These are phyloP conservation scores for Taxawa tesnikishii DNA, from an alignment of 2,329 filamentous ascomycete genomes.

Conservation along the genomic window DNA sequence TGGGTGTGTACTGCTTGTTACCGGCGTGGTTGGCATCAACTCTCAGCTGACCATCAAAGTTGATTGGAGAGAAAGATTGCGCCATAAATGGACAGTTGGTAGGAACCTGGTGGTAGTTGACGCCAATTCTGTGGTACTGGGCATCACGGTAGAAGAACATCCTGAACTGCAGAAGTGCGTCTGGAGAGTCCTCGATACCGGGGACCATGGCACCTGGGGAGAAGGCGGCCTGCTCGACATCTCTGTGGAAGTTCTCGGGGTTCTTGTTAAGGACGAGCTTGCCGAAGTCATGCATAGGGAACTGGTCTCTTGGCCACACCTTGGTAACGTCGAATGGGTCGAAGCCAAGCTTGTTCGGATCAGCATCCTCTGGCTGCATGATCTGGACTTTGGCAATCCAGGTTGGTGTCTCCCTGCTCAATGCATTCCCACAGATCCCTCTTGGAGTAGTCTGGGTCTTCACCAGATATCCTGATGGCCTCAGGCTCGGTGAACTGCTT, in stretches of 20 bases:
- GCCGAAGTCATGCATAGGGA: slow-evolving; percentile 38
- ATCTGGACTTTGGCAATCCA: slow-evolving; percentile 35
- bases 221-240: slow-evolving; percentile 41
- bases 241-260: slow-evolving; percentile 38
- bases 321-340: slow-evolving; percentile 44
- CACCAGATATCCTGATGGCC: slow-evolving; percentile 32
- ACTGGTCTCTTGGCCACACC: slow-evolving; percentile 36
- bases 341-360: slow-evolving; percentile 37
- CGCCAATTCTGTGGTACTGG: slow-evolving; percentile 39
- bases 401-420: slow-evolving; percentile 26
- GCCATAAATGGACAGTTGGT: slow-evolving; percentile 38
- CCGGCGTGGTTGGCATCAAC: slow-evolving; percentile 34
- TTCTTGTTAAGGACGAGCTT: slow-evolving; percentile 41
- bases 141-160: slow-evolving; percentile 25
- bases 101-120: slow-evolving; percentile 40
- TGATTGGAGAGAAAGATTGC: slow-evolving; percentile 31
- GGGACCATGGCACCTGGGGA: slow-evolving; percentile 39
- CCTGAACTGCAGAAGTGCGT: slow-evolving; percentile 35
- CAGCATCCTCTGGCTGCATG: slow-evolving; percentile 34
- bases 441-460: slow-evolving; percentile 40
- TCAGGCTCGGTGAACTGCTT: slow-evolving; percentile 34
- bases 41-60: slow-evolving; percentile 38
- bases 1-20: slow-evolving; percentile 40
- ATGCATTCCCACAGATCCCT: slow-evolving; percentile 33
- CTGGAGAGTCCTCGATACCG: slow-evolving; percentile 36